Conservation (phyloP, 1,284 basidiomycete species). For the Sporisorium iseilematis-ciliati region DNA sequence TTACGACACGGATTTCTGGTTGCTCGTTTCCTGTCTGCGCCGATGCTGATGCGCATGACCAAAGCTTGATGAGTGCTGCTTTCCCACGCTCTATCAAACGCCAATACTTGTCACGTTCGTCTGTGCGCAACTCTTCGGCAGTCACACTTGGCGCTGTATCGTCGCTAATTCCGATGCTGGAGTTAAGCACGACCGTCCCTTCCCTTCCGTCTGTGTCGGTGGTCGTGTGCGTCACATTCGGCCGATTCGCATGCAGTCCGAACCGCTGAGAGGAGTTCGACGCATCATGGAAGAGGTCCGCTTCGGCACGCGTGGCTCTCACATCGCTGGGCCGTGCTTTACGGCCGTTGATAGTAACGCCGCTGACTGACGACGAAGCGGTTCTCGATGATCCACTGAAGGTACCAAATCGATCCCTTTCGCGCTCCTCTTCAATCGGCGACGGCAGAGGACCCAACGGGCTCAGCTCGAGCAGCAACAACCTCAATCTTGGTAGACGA, state of each 20-base stretch:
- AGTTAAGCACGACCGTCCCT: background rate
- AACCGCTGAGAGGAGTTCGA: background rate
- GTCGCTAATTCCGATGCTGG: background rate
- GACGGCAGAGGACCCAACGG: slow-evolving; percentile 26
- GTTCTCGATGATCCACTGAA: background rate
- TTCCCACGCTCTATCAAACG: slow-evolving; percentile 28
- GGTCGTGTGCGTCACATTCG: background rate
- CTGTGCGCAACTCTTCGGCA: slow-evolving; percentile 25
- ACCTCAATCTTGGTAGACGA: slow-evolving; percentile 23
- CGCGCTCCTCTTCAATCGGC: slow-evolving; percentile 20
- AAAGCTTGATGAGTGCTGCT: slow-evolving; percentile 25
- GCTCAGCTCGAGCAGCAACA: slow-evolving; percentile 37
- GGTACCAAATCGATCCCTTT: background rate
- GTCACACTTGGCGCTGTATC: background rate
- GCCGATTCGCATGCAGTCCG: background rate
- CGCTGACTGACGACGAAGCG: background rate
- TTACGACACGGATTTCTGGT: slow-evolving; percentile 38
- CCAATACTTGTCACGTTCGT: slow-evolving; percentile 38
- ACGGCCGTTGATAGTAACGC: background rate
- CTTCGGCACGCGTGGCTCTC: slow-evolving; percentile 19
- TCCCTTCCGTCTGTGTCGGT: background rate
- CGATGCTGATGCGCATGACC: slow-evolving; percentile 2
- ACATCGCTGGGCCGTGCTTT: slow-evolving; percentile 5
- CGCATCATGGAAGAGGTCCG: slow-evolving; percentile 7
- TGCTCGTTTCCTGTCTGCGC: background rate